Evolutionary conservation across 345 rosid genomes (phyloP).

Genomic region (Nasturtium officinale): DNA sequence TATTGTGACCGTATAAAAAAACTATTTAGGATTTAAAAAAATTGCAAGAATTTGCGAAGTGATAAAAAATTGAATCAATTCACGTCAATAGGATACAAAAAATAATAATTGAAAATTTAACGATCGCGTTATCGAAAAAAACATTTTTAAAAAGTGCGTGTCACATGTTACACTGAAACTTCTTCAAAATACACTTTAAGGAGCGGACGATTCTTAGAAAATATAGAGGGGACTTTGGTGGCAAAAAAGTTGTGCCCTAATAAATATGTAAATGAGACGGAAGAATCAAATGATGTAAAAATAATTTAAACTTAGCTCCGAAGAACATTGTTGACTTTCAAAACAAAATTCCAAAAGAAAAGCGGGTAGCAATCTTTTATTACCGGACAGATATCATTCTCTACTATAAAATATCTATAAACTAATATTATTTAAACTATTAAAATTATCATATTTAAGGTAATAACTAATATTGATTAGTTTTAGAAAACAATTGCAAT

Average conservation of each 20-base stretch:
- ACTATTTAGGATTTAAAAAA: background rate
- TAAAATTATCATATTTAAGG: background rate
- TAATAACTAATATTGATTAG: background rate
- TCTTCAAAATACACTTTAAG: background rate
- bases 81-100: background rate
- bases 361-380: conserved; percentile 15
- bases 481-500: no score
- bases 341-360: conserved; percentile 32
- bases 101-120: background rate
- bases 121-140: background rate
- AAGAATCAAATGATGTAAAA: conserved; percentile 17
- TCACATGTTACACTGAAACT: background rate
- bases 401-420: no score
- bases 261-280: background rate
- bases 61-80: background rate
- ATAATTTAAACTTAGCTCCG: conserved; percentile 38
- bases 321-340: conserved; percentile 41
- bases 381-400: background rate
- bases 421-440: background rate
- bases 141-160: no score
- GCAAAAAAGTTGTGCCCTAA: background rate
- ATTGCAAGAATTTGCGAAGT: background rate
- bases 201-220: conserved; percentile 10
- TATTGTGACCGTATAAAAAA: background rate
- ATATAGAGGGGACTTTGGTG: conserved; percentile 22